These are phyloP conservation scores for Parsonsia alboflavescens DNA, from an alignment of 257 asterid genomes.

Conservation along the genomic window DNA sequence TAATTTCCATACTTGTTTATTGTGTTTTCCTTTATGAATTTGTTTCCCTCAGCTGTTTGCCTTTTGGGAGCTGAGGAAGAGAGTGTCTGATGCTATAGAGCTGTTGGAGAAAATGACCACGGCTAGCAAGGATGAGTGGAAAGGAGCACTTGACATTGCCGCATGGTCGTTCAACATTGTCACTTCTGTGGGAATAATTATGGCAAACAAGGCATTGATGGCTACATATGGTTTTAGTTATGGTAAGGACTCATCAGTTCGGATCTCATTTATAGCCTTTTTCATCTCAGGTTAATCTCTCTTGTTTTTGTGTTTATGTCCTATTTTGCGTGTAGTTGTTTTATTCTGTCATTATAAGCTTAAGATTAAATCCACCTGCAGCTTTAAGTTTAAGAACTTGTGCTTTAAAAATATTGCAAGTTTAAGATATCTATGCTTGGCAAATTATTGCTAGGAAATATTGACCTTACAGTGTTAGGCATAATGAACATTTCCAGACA, in stretches of 20 bases:
- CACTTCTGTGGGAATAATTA: slow-evolving; percentile 62
- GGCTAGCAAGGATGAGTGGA: slow-evolving; percentile 47
- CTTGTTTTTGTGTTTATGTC: not conserved
- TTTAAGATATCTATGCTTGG: not conserved
- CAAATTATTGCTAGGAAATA: not conserved
- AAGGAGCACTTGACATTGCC: slow-evolving; percentile 39
- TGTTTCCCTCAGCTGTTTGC: not conserved
- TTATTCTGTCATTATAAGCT: not conserved
- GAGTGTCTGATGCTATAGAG: slow-evolving; percentile 15
- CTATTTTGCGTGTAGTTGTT: not conserved
- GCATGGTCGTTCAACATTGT: slow-evolving; percentile 67
- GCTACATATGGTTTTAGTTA: slow-evolving; percentile 59
- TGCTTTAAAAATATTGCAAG: not conserved
- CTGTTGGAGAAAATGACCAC: slow-evolving; percentile 36
- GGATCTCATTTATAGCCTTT: not conserved
- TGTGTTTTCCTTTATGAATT: not conserved
- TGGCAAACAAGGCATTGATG: slow-evolving; percentile 59
- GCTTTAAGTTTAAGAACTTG: not conserved
- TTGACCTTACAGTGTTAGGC: no score
- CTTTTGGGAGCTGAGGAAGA: slow-evolving; percentile 1
- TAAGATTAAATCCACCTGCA: not conserved
- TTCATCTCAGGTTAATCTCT: not conserved
- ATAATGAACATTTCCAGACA: not conserved
- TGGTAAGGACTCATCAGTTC: slow-evolving; percentile 30
- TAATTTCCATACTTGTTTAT: slow-evolving; percentile 1